phyloP scores from a whole-genome alignment of 495 filamentous ascomycete species.

The Penicillium steckii region DNA sequence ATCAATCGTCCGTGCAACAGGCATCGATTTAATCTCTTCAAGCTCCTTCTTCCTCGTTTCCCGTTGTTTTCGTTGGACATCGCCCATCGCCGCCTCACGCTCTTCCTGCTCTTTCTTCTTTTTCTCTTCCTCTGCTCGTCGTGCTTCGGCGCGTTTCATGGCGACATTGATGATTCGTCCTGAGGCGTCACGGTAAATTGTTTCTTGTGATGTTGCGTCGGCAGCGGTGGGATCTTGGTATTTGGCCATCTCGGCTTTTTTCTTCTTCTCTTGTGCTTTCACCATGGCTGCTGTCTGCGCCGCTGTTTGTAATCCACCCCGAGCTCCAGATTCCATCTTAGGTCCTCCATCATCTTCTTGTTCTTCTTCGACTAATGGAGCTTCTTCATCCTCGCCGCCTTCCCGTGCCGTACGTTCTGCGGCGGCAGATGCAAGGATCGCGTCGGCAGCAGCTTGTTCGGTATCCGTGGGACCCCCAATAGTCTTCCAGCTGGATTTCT shows the following conservation, averaged over 20 bases:
- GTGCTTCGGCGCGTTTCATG: slow-evolving; percentile 83
- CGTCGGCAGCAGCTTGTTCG: slow-evolving; percentile 71
- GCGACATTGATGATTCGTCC: slow-evolving; percentile 88
- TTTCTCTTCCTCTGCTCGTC: slow-evolving; percentile 70
- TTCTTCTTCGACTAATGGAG: slow-evolving; percentile 32
- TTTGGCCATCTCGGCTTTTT: slow-evolving; percentile 40
- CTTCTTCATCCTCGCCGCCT: slow-evolving; percentile 48
- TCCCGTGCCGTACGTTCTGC: slow-evolving; percentile 53
- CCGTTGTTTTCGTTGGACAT: slow-evolving; percentile 69
- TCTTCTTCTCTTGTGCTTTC: slow-evolving; percentile 62
- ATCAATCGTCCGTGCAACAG: slow-evolving; percentile 73
- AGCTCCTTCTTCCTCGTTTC: slow-evolving; percentile 60
- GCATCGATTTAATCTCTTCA: slow-evolving; percentile 76
- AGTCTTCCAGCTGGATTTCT: slow-evolving; percentile 76
- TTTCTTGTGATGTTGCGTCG: slow-evolving; percentile 58
- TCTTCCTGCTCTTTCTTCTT: slow-evolving; percentile 59
- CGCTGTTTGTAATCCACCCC: slow-evolving; percentile 82
- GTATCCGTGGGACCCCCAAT: slow-evolving; percentile 46
- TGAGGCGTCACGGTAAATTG: slow-evolving; percentile 90
- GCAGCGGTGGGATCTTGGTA: slow-evolving; percentile 39
- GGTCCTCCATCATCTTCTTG: slow-evolving; percentile 25
- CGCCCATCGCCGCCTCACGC: slow-evolving; percentile 69
- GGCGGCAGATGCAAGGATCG: slow-evolving; percentile 74
- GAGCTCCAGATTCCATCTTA: slow-evolving; percentile 79
- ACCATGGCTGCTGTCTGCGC: slow-evolving; percentile 74